Evolutionary conservation across 805 yeast genomes (phyloP).

Genomic region (Starmerella gropengiesseri): DNA sequence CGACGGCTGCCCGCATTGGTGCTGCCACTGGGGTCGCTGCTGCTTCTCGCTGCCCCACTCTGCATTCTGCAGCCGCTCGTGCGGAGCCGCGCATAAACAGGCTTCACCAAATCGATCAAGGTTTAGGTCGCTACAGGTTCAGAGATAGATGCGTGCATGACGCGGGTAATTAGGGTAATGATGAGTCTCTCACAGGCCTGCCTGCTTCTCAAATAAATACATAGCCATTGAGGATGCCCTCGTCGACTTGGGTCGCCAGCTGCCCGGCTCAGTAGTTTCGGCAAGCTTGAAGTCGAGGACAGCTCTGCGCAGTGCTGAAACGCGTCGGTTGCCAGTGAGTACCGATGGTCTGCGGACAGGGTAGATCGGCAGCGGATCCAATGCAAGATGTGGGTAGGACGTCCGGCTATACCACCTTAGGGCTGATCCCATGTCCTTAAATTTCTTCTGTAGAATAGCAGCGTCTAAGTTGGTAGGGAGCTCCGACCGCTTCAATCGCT

Average conservation of each 20-base stretch:
- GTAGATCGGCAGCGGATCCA: background rate
- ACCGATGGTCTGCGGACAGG: background rate
- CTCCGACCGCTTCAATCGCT: constrained; percentile 11
- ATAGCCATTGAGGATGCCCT: background rate
- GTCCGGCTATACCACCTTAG: background rate
- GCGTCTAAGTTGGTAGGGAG: constrained; percentile 11
- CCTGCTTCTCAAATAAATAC: background rate
- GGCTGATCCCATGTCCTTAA: background rate
- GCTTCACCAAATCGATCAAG: too few relatives aligned
- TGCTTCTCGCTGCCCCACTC: too few relatives aligned
- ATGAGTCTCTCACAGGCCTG: background rate
- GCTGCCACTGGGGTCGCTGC: too few relatives aligned
- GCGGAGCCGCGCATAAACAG: too few relatives aligned
- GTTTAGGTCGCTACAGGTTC: too few relatives aligned
- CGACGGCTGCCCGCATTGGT: too few relatives aligned
- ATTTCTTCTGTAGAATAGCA: background rate
- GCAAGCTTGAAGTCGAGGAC: background rate
- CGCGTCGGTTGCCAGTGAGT: constrained; percentile 1
- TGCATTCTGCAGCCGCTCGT: too few relatives aligned
- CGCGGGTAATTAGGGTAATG: too few relatives aligned
- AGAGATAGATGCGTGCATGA: too few relatives aligned
- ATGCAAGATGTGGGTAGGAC: background rate
- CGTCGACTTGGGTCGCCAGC: background rate
- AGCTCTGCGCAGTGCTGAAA: constrained; percentile 1
- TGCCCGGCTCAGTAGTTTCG: background rate